A percentile compares a stretch with the other conserved stretches of the same genome.
phyloP scores from a whole-genome alignment of 2,329 filamentous ascomycete genomes.

The Nannizziopsis arthrosporioides region DNA sequence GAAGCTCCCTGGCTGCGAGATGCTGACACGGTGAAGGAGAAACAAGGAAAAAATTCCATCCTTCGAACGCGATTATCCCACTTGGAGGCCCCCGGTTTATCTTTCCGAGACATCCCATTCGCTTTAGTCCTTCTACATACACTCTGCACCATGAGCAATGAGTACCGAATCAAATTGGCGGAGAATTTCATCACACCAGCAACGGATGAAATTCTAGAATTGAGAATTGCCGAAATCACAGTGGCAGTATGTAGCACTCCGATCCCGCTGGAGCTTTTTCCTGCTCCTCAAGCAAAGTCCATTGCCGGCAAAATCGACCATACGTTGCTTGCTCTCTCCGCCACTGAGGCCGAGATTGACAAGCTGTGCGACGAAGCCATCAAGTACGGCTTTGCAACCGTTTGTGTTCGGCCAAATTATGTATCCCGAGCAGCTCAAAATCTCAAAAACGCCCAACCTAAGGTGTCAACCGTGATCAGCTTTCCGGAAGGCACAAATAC shows the following conservation, averaged over 20 bases:
- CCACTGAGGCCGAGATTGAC: constrained; percentile 40
- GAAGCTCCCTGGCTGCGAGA: no score
- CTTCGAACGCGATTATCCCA: no score
- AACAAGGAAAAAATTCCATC: no score
- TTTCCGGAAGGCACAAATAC: constrained; percentile 49
- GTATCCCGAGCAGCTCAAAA: constrained; percentile 41
- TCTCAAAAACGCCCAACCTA: constrained; percentile 37
- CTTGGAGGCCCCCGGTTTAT: no score
- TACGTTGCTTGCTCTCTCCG: constrained; percentile 33
- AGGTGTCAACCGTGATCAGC: constrained; percentile 47
- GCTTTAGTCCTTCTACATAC: no score
- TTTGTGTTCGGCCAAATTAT: constrained; percentile 46
- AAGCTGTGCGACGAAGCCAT: constrained; percentile 45
- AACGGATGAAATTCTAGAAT: no score
- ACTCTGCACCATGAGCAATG: no score
- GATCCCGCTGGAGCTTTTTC: constrained; percentile 15
- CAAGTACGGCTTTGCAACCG: constrained; percentile 34
- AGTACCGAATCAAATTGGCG: no score
- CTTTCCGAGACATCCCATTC: no score
- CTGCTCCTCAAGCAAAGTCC: constrained; percentile 19
- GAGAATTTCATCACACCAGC: no score
- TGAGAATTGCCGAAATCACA: no score
- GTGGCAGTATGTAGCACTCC: not conserved
- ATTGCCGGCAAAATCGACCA: constrained; percentile 34
- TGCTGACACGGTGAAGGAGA: no score